Evolutionary conservation across 179 eudicot genomes (phyloP).

Genomic region (Camellia oleifera): DNA sequence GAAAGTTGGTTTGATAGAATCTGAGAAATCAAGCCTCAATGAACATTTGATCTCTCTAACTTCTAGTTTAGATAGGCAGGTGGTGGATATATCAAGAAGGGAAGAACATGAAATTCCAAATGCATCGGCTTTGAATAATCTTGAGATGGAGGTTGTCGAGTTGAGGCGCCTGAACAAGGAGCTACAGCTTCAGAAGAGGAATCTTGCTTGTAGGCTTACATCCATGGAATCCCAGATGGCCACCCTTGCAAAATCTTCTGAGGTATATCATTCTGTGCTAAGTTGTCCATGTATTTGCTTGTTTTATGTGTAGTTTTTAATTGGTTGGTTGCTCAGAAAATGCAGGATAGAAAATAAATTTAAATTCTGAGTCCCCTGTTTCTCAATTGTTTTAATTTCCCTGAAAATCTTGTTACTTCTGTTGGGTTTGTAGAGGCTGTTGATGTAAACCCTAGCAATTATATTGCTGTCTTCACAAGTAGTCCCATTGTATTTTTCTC

Average conservation of each 20-base stretch:
- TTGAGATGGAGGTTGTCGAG: constrained; percentile 69
- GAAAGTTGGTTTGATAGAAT: constrained; percentile 44
- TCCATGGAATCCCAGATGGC: constrained; percentile 60
- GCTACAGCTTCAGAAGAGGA: constrained; percentile 72
- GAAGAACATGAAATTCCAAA: constrained; percentile 16
- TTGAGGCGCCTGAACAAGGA: constrained; percentile 73
- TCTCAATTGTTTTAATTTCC: not conserved
- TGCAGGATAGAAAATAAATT: not conserved
- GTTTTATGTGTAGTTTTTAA: not conserved
- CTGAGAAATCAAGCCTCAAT: constrained; percentile 35
- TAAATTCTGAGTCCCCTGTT: not conserved
- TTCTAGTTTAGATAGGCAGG: constrained; percentile 22
- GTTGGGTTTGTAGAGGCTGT: no score
- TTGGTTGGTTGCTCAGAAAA: not conserved
- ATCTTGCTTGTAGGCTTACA: constrained; percentile 56
- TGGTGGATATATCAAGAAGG: constrained; percentile 20
- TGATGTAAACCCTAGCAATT: no score
- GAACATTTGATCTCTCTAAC: constrained; percentile 34
- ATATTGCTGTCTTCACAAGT: no score
- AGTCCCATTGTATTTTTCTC: no score
- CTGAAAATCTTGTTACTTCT: not conserved
- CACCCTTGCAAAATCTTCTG: constrained; percentile 35
- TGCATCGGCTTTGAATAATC: constrained; percentile 16
- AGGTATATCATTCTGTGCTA: constrained; percentile 31
- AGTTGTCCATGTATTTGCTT: not conserved